Conservation (phyloP, 2,329 filamentous ascomycete species). For the Talaromyces rugulosus region DNA sequence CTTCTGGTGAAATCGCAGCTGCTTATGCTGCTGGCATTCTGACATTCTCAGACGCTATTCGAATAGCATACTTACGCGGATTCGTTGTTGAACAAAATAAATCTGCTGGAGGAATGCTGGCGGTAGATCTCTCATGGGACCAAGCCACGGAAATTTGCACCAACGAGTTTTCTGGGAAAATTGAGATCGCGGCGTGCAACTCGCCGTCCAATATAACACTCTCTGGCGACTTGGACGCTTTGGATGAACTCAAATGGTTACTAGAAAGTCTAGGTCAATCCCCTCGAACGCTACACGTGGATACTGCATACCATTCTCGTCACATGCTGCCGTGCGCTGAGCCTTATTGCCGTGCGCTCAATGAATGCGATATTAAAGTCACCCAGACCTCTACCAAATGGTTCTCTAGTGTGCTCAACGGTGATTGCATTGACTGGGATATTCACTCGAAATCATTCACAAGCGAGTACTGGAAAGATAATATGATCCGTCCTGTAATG, state of each 20-base stretch:
- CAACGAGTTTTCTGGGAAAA: slow-evolving; percentile 13
- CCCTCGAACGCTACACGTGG: slow-evolving; percentile 28
- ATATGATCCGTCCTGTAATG: slow-evolving; percentile 4
- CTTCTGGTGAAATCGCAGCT: slow-evolving; percentile 45
- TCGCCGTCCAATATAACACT: slow-evolving; percentile 13
- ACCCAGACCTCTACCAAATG: neutral
- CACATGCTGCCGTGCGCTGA: slow-evolving; percentile 8
- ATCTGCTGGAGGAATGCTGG: slow-evolving; percentile 28
- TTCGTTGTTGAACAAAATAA: slow-evolving; percentile 13
- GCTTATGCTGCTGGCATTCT: slow-evolving; percentile 44
- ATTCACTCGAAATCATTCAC: slow-evolving; percentile 26
- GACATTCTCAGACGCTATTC: slow-evolving; percentile 32
- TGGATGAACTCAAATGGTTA: neutral
- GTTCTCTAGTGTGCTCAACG: neutral
- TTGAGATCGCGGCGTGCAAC: slow-evolving; percentile 23
- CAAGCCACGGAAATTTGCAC: slow-evolving; percentile 13
- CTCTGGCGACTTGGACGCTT: neutral
- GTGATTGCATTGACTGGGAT: neutral
- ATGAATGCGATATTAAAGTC: slow-evolving; percentile 11
- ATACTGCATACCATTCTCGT: slow-evolving; percentile 37
- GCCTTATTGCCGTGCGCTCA: slow-evolving; percentile 21
- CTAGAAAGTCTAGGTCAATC: slow-evolving; percentile 22
- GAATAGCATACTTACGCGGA: slow-evolving; percentile 38
- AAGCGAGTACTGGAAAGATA: slow-evolving; percentile 24
- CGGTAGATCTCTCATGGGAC: slow-evolving; percentile 24